Evolutionary conservation across 2,329 filamentous ascomycete genomes (phyloP), one percentile per base, ranked within the genome.

Genomic region (Anisogramma anomala): DNA sequence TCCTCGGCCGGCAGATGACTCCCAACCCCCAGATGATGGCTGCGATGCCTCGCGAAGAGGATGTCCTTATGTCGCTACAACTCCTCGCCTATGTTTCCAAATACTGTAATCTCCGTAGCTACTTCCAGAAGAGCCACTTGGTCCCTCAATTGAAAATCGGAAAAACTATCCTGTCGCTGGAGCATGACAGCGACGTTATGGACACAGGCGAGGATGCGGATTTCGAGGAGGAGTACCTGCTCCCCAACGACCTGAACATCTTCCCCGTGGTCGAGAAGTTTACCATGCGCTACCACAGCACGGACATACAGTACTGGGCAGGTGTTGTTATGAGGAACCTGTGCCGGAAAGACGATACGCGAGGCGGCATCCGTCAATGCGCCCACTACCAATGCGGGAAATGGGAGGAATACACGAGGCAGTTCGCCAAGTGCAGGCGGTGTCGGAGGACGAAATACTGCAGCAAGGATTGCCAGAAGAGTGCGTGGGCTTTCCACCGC

Each of bases 401-500:
- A 59, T 98, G 91, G 91, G 91, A 98, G 61, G 84, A 95, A 63
- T 95, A 79, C 59, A 88, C 89, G 28, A 79, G 91, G 47, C 89
- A 98, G 58, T 98, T 98, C 61, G 91, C 91, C 52, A 98, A 98
- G 65, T 98, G 91, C 65, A 81, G 91, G 50, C 81, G 91, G 50
- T 98, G 91, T 66, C 79, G 91, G 52, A 79, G 91, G 50, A 98
- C 91, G 48, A 98, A 98, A 63, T 95, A 95, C 67, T 98, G 91
- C 78, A 95, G 88, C 74, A 98, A 98, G 64, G 91, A 98, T 62
- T 98, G 91, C 64, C 91, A 98, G 65, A 96, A 96, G 70, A 93
- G 85, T 53, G 93, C 91, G 8, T 98, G 91, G 91, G 87, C 91
- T 20, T 96, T 87, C 63, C 91, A 98, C 60, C 80, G 91, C 47